Base-by-base conservation (phyloP, 306 rosid genomes). In the Astragalus glycyphyllos region DNA sequence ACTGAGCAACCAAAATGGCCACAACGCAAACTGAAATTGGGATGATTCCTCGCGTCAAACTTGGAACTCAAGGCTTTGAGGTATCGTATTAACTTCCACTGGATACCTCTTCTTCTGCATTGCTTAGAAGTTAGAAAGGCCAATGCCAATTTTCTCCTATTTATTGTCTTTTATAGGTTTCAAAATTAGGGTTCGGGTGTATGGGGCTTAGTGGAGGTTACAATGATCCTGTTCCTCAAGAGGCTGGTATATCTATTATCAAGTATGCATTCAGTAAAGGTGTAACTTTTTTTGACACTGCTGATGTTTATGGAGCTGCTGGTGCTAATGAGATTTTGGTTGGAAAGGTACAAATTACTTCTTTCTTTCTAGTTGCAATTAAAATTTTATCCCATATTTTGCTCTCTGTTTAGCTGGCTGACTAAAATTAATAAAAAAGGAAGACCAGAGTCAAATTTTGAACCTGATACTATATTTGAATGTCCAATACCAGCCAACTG, bases 161-260 rank as follows among this genome's bases (percentile, higher is more conserved):
- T 60, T 17, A 0, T 8, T 1, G 11, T 16, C 7, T 16, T 32
- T 13, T 16, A 4, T 66, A 87, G 93, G 97, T 91, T 70, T 91
- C 97, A 40, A 88, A 80, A 65, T 50, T 89, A 64, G 97, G 96
- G 31, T 84, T 89, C 46, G 97, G 97, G 4, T 89, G 96, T 54
- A 51, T 83, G 86, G 84, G 88, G 3, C 85, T 87, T 10, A n/a
- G 68, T 13, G 96, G 97, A 56, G 48, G 5, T 7, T 87, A 87
- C 75, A 82, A 77, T 40, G 77, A 61, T 42, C 88, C 93, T 31
- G 10, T 89, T 29, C 59, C 91, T 11, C 87, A 91, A 47, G 85
- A 89, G 60, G 85, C 46, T 59, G 91, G 80, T 13, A 79, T 85
- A 26, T 81, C 86, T 2, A 17, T 89, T 12, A 79, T 91, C 31